phyloP scores from a whole-genome alignment of 352 stramenopile species.

The Globisporangium parvum region DNA sequence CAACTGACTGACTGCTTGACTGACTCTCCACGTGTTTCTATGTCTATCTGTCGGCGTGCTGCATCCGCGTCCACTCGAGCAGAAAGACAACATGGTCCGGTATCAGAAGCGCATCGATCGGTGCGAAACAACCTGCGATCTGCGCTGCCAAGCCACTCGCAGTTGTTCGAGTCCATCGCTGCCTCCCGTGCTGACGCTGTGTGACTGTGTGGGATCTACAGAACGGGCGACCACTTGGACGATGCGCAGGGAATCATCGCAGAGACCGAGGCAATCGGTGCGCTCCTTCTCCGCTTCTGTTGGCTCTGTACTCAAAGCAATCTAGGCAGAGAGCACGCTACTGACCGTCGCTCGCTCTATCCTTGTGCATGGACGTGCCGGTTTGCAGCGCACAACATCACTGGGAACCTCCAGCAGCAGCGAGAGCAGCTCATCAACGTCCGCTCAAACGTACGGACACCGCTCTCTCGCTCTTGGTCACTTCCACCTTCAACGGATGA shows the following conservation, averaged over 20 bases:
- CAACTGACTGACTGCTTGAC: not conserved
- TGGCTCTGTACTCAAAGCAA: too few relatives aligned
- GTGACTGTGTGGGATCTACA: conserved; percentile 3
- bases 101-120: conserved; percentile 71
- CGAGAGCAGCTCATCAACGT: conserved; percentile 75
- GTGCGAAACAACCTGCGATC: too few relatives aligned
- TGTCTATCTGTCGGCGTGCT: not conserved
- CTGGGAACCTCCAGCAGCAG: conserved; percentile 52
- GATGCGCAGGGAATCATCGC: conserved; percentile 68
- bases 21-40: not conserved
- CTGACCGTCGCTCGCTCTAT: not conserved
- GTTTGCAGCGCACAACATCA: conserved; percentile 56
- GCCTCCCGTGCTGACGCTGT: not conserved
- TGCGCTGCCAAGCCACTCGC: not conserved
- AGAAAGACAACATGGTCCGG: conserved; percentile 65
- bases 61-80: too few relatives aligned
- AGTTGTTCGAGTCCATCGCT: too few relatives aligned
- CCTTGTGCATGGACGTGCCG: not conserved
- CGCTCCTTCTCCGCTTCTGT: too few relatives aligned
- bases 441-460: conserved; percentile 50
- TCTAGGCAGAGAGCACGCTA: too few relatives aligned
- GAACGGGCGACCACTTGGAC: conserved; percentile 60
- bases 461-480: not conserved
- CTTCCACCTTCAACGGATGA: not conserved
- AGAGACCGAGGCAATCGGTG: conserved; percentile 57